These are phyloP conservation scores for Oemleria cerasiformis DNA, from an alignment of 306 rosid genomes.

Conservation along the genomic window DNA sequence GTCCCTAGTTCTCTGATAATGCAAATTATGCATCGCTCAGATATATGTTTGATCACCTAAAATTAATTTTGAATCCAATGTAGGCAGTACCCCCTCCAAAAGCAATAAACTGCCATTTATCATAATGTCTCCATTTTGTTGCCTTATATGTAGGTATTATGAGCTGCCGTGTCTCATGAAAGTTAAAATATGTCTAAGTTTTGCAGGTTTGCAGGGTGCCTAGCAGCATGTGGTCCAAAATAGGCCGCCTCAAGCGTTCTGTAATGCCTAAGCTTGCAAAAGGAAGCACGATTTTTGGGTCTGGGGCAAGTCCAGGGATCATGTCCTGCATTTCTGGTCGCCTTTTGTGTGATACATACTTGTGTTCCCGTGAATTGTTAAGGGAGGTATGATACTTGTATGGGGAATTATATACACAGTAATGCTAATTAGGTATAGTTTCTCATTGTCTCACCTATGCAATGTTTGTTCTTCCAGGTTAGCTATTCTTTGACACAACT, in stretches of 20 bases:
- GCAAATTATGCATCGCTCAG: neutral
- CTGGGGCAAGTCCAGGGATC: slow-evolving; percentile 89
- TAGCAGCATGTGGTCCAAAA: slow-evolving; percentile 85
- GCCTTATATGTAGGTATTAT: slow-evolving; percentile 8
- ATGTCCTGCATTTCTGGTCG: slow-evolving; percentile 94
- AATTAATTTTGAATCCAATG: neutral
- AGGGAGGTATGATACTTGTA: slow-evolving; percentile 66
- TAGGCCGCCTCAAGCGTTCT: slow-evolving; percentile 88
- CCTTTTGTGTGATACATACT: slow-evolving; percentile 87
- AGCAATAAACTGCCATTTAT: neutral
- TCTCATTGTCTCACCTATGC: slow-evolving; percentile 20
- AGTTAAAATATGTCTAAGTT: slow-evolving; percentile 6
- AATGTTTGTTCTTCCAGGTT: slow-evolving; percentile 58
- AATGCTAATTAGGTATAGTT: slow-evolving; percentile 9
- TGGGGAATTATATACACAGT: slow-evolving; percentile 13
- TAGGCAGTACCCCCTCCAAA: neutral
- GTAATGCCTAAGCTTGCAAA: slow-evolving; percentile 80
- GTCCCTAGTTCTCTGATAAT: slow-evolving; percentile 4
- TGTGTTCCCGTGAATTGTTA: slow-evolving; percentile 85
- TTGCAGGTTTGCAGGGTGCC: slow-evolving; percentile 75
- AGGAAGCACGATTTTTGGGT: slow-evolving; percentile 63
- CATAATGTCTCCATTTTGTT: neutral
- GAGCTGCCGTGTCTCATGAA: slow-evolving; percentile 20
- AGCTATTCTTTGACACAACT: slow-evolving; percentile 87
- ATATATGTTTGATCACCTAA: too few species aligned